A percentile compares a stretch with the other conserved stretches of the same genome.
Conservation (phyloP, 306 rosid species). For the Carpinus viminea region DNA sequence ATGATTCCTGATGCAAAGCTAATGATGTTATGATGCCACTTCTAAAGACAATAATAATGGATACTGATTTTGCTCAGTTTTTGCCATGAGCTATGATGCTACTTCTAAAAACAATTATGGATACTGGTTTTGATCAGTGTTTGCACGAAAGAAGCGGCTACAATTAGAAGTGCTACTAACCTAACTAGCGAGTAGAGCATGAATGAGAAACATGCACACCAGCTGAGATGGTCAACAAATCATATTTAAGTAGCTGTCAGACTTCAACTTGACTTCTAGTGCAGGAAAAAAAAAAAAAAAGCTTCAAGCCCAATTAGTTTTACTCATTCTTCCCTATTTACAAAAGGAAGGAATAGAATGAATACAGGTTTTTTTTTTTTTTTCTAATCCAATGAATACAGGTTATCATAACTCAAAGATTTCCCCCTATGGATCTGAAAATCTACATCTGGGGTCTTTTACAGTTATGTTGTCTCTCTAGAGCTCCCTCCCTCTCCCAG, state of each 20-base stretch:
- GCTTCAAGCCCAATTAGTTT: conserved; percentile 35
- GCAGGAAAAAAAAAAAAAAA: conserved; percentile 32
- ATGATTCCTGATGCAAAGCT: background rate
- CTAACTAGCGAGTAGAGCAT: conserved; percentile 5
- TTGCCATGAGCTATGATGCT: background rate
- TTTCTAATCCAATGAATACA: background rate
- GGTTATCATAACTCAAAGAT: too few relatives aligned
- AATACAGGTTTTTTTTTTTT: background rate
- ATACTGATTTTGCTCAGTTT: too few relatives aligned
- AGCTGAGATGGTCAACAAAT: conserved; percentile 26
- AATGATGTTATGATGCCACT: too few relatives aligned
- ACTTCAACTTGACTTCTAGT: conserved; percentile 33
- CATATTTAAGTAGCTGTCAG: conserved; percentile 32
- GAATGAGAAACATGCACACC: background rate
- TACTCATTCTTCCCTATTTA: conserved; percentile 49
- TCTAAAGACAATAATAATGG: too few relatives aligned
- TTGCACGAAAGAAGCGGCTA: background rate
- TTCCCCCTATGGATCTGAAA: too few relatives aligned
- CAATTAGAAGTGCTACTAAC: conserved; percentile 9
- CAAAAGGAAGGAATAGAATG: conserved; percentile 41
- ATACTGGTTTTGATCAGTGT: background rate
- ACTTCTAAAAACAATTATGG: background rate
- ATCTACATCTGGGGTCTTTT: too few relatives aligned
- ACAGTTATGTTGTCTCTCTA: conserved; percentile 15
- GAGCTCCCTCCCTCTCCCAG: conserved; percentile 1